These are phyloP conservation scores for Coprinopsis strossmayeri DNA, from an alignment of 768 basidiomycete genomes.

Conservation along the genomic window DNA sequence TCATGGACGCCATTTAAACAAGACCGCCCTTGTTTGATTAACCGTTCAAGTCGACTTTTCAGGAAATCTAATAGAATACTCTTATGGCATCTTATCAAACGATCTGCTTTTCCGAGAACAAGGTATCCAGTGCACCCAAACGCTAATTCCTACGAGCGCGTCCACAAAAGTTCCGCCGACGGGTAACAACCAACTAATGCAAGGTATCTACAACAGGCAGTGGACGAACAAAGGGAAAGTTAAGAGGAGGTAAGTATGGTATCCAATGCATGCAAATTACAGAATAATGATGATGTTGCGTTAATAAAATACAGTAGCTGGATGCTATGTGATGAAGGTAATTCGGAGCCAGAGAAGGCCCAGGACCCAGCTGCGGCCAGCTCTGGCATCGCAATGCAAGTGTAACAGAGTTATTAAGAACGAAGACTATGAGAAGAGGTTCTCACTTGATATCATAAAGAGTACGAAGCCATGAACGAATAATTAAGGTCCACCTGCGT, in stretches of 20 bases:
- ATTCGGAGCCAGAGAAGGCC: neutral
- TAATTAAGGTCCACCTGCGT: slow-evolving; percentile 4
- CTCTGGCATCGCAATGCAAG: neutral
- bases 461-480: slow-evolving; percentile 4
- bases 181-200: neutral
- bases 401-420: neutral
- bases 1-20: too few relatives aligned
- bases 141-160: too few relatives aligned
- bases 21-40: too few relatives aligned
- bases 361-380: slow-evolving; percentile 6
- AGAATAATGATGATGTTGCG: slow-evolving; percentile 3
- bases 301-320: neutral
- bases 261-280: slow-evolving; percentile 1
- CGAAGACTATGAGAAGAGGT: too few relatives aligned
- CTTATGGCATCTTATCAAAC: neutral
- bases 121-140: slow-evolving; percentile 8
- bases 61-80: neutral
- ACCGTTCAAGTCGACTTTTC: slow-evolving; percentile 5
- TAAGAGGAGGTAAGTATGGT: slow-evolving; percentile 1
- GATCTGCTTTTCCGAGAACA: slow-evolving; percentile 1
- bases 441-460: slow-evolving; percentile 6
- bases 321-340: slow-evolving; percentile 1
- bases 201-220: slow-evolving; percentile 1
- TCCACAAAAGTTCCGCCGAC: neutral
- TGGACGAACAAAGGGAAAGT: neutral